phyloP scores from a whole-genome alignment of 192 early-diverging fungal genomes.

The Dissophora globulifera region DNA sequence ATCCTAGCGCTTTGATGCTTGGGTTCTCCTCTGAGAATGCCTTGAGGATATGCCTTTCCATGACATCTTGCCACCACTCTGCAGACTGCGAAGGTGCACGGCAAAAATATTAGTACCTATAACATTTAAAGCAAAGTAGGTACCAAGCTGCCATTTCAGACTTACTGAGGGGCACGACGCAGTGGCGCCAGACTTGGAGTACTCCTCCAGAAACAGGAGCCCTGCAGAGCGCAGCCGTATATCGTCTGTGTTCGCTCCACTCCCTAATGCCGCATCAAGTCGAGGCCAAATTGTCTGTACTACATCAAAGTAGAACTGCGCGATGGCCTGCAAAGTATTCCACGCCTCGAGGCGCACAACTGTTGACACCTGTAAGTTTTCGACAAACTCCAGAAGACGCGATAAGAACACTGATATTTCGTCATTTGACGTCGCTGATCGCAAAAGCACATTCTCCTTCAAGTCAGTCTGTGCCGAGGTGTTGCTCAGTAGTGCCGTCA shows the following conservation, averaged over 20 bases:
- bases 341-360: constrained; percentile 53
- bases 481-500: constrained; percentile 29
- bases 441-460: constrained; percentile 9
- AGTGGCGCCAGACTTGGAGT: constrained; percentile 38
- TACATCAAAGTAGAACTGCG: constrained; percentile 46
- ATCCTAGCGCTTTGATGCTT: constrained; percentile 53
- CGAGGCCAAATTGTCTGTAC: constrained; percentile 37
- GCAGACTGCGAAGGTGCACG: constrained; percentile 18
- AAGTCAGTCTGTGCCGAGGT: constrained; percentile 19
- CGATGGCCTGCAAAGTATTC: constrained; percentile 48
- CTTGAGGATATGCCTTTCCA: constrained; percentile 58
- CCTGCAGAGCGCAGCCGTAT: constrained; percentile 49
- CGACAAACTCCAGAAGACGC: constrained; percentile 31
- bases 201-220: constrained; percentile 56
- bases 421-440: neutral
- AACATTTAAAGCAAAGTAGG: too few species aligned
- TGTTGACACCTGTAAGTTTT: neutral
- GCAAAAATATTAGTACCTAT: too few species aligned
- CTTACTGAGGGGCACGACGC: constrained; percentile 14
- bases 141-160: neutral
- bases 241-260: constrained; percentile 31
- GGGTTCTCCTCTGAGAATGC: constrained; percentile 47
- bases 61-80: constrained; percentile 55
- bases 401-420: constrained; percentile 10
- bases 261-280: constrained; percentile 31